Evolutionary conservation across 2,329 filamentous ascomycete species (phyloP).

Genomic region (Sclerotinia spermophila): DNA sequence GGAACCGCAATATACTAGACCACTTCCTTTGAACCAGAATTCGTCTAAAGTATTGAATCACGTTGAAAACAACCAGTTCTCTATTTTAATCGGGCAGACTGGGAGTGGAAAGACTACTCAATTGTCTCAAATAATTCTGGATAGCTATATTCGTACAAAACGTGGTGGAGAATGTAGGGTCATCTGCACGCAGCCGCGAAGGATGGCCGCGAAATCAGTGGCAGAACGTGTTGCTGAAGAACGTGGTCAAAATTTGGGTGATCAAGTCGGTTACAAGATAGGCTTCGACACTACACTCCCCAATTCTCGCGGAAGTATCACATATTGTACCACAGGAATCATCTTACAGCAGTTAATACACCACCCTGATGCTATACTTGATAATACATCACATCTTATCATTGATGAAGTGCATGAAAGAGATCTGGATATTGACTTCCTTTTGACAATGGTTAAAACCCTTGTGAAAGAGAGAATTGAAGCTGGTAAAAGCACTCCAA

Average conservation of each 20-base stretch:
- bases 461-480: constrained; percentile 58
- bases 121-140: constrained; percentile 89
- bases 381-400: constrained; percentile 85
- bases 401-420: constrained; percentile 96
- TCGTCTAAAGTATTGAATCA: constrained; percentile 80
- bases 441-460: constrained; percentile 90
- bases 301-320: constrained; percentile 62
- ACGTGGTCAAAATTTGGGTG: constrained; percentile 71
- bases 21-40: constrained; percentile 79
- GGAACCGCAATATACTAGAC: neutral
- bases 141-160: constrained; percentile 73
- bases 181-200: constrained; percentile 87
- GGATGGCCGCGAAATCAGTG: constrained; percentile 88
- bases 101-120: constrained; percentile 95
- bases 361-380: constrained; percentile 71
- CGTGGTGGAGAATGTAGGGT: constrained; percentile 78
- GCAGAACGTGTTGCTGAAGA: constrained; percentile 92
- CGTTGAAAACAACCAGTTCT: constrained; percentile 73
- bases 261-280: constrained; percentile 85
- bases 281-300: constrained; percentile 80
- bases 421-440: constrained; percentile 85
- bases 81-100: constrained; percentile 92
- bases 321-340: constrained; percentile 91
- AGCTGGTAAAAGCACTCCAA: constrained; percentile 73
- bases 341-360: constrained; percentile 80